Conservation (phyloP, 495 filamentous ascomycete genomes). For the Pyrenula aspistea region DNA sequence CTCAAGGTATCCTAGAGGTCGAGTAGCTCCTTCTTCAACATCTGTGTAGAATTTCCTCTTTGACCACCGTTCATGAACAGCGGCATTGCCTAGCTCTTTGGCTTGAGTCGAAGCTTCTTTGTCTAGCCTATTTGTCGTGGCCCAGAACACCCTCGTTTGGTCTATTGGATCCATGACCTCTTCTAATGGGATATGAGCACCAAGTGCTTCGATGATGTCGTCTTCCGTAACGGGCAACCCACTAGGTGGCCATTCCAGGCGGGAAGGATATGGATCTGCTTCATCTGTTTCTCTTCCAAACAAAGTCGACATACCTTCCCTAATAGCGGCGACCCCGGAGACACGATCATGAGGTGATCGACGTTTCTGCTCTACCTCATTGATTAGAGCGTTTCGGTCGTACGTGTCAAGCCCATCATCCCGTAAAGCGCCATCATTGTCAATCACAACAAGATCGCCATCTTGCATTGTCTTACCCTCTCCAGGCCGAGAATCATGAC, state of each 20-base stretch:
- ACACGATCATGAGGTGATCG: not conserved
- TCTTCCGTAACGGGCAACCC: constrained; percentile 20
- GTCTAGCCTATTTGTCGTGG: constrained; percentile 26
- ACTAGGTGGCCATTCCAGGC: constrained; percentile 12
- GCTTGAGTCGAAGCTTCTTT: constrained; percentile 22
- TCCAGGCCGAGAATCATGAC: constrained; percentile 41
- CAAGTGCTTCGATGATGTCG: constrained; percentile 29
- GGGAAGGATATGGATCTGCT: not conserved
- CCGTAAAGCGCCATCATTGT: constrained; percentile 36
- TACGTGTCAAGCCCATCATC: constrained; percentile 33
- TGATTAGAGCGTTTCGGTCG: constrained; percentile 33
- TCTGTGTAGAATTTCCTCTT: constrained; percentile 67
- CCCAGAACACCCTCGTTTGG: constrained; percentile 27
- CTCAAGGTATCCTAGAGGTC: constrained; percentile 53
- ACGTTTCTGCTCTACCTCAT: constrained; percentile 7
- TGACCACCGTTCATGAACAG: constrained; percentile 60
- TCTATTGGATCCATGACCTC: constrained; percentile 28
- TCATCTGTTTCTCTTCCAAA: not conserved
- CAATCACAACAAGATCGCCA: constrained; percentile 51
- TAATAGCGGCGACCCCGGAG: not conserved
- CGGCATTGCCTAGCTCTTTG: constrained; percentile 30
- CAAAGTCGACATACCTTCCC: not conserved
- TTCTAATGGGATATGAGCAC: constrained; percentile 21
- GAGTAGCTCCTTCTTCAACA: constrained; percentile 58
- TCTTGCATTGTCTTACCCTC: constrained; percentile 52